A percentile compares a stretch with the other conserved stretches of the same genome.
Evolutionary conservation across 805 yeast genomes (phyloP).

Genomic region (Starmera caribaea): DNA sequence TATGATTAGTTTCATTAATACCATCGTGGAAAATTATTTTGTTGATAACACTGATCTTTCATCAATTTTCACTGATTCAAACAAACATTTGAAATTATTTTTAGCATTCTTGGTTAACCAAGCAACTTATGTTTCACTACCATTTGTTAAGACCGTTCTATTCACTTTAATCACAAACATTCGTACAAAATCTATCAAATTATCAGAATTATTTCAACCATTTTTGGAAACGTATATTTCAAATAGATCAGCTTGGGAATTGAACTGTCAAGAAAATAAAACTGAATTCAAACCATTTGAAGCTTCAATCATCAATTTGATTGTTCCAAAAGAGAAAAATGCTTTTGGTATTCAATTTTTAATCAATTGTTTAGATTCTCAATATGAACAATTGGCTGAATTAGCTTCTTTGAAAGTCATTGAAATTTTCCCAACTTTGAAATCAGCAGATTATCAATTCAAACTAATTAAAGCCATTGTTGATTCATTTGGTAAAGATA

Average conservation of each 20-base stretch:
- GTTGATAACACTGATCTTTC: slow-evolving; percentile 42
- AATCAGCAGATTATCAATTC: slow-evolving; percentile 41
- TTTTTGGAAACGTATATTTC: slow-evolving; percentile 35
- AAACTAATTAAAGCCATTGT: slow-evolving; percentile 50
- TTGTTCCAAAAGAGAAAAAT: slow-evolving; percentile 53
- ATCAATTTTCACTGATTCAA: slow-evolving; percentile 30
- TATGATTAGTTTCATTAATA: slow-evolving; percentile 33
- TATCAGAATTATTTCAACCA: slow-evolving; percentile 38
- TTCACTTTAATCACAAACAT: slow-evolving; percentile 23
- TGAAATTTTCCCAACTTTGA: slow-evolving; percentile 47
- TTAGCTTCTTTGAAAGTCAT: slow-evolving; percentile 41
- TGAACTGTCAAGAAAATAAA: slow-evolving; percentile 36
- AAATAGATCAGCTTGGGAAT: slow-evolving; percentile 35
- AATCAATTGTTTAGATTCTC: slow-evolving; percentile 39
- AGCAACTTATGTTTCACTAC: slow-evolving; percentile 40
- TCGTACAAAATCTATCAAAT: slow-evolving; percentile 30
- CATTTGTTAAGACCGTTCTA: slow-evolving; percentile 45
- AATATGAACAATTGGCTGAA: slow-evolving; percentile 32
- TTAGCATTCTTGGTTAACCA: slow-evolving; percentile 65
- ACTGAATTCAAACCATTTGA: slow-evolving; percentile 50
- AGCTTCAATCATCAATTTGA: slow-evolving; percentile 41
- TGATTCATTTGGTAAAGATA: slow-evolving; percentile 38
- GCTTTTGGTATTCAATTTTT: slow-evolving; percentile 51
- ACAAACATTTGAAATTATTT: slow-evolving; percentile 49
- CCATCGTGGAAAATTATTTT: slow-evolving; percentile 33